Evolutionary conservation across 2,329 filamentous ascomycete genomes (phyloP), one percentile per base, ranked within the genome.

Genomic region (Harringtonia lauricola): DNA sequence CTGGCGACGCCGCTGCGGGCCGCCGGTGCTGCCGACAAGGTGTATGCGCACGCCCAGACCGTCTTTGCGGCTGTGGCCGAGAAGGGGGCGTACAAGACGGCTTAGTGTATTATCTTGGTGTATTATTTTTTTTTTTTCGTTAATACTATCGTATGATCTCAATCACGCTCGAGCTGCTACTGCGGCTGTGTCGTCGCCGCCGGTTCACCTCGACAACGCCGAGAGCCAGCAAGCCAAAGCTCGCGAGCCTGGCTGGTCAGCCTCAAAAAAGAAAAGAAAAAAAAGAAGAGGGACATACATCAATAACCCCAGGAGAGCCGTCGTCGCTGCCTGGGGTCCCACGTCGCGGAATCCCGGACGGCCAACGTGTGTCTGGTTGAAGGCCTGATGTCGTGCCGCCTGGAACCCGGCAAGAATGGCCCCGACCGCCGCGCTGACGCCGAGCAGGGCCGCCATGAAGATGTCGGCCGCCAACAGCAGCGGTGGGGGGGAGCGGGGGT

Each of bases 331-430:
- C 3, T 45, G 36, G 0, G 47, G 43, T 2, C 50, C 50, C 2
- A 49, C 39, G 22, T 52, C 50, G 7, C 1, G 38, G 36, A 48
- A 51, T 7, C 17, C 28, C 13, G 14, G 3, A n/a, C n/a, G 24
- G 24, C 24, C 24, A 2, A 18, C 7, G 7, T 39, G 34, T 4
- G 5, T 10, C 10, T 22, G 19, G 43, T 52, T 52, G 45, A 41
- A 47, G 4, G 48, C 28, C 9, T 4, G 3, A 33, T 52, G 50
- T 3, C 47, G 43, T 2, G 44, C 46, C 3, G 48, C 48, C 28
- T 52, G 50, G 40, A 52, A 52, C 4, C 39, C 50, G 15, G 50
- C 46, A 7, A 50, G 42, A 6, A 49, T 28, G 2, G 48, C 39
- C n/a, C 48, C 46, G 35, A 52, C 46, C 34, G 45, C 42, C 2